Evolutionary conservation across 2,329 filamentous ascomycete species (phyloP), one percentile per base, ranked within the genome.

Genomic region (Talaromyces marneffei): DNA sequence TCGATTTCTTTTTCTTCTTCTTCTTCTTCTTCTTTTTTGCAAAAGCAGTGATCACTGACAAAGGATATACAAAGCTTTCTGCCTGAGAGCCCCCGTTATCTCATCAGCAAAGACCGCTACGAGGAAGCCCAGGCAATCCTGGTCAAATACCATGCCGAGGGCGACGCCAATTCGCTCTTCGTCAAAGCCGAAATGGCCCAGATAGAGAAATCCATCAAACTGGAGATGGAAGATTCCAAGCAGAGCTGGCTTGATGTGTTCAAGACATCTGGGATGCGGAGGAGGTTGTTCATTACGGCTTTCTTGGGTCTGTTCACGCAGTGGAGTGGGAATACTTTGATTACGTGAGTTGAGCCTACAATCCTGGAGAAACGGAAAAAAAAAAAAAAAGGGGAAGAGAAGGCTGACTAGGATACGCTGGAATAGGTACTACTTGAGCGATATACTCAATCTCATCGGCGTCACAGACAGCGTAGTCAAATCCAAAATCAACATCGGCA

Each of bases 101-200:
- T 69, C 16, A 60, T 70, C 23, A 66, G 65, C 48, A 69, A 68
- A 55, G 68, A 69, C 52, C 65, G 69, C 23, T 61, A 62, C 20
- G 67, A 70, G 7, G 68, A 71, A 14, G 68, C 69, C 2, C 67
- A 67, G 16, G 66, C 69, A 1, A 68, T 75, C 27, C 68, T 75
- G 12, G 64, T 67, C 40, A 74, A 72, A 61, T 82, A 81, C 66
- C 79, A 83, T 64, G 81, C 81, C 18, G 83, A 84, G 66, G 83
- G 81, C 2, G 76, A 84, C 55, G 67, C 67, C 6, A 70, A 77
- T 35, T 83, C 81, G 0, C 72, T 79, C 12, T 78, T 86, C 12
- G 83, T 86, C 27, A 77, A 79, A 57, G 83, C 82, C 8, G 85
- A 88, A 67, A 82, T 86, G 67, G 79, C 79, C 0, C 83, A 87